Base-by-base conservation (phyloP, 768 basidiomycete genomes). In the Lyophyllum shimeji region DNA sequence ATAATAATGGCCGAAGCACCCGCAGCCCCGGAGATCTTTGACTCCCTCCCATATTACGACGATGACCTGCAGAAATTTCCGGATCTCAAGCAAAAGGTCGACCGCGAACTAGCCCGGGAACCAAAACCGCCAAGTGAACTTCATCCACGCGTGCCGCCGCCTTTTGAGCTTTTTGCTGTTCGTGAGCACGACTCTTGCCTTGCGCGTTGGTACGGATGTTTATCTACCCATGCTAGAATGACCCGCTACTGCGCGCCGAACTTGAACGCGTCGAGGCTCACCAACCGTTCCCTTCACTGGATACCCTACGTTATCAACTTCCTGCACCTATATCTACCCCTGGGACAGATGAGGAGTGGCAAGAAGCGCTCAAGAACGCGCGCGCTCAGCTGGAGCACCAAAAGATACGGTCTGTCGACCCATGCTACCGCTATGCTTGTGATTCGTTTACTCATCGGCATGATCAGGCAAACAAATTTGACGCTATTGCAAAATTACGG, bases 21-120 rank as follows among this genome's bases (percentile, higher is more conserved):
- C 29, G 24, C 50, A 59, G 60, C 48, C 33, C 60, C 60, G 13
- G 76, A 76, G 55, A 76, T 88, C 34, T 83, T 93, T 62, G 94
- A 97, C 71, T 90, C 93, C 23, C 78, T 97, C 60, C 95, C 95
- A 17, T 98, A 97, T 74, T 94, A 92, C 66, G 95, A 98, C 75
- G 91, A 94, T 68, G 93, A 97, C 68, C 79, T 95, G 50, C 89
- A 93, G 57, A 82, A 82, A 53, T 83, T 81, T 57, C 90, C 92
- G 0, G 64, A 79, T 37, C 75, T 94, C 37, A 85, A 81, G 67
- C 82, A 85, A 66, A 87, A 86, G 67, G 92, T 93, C 15, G 88
- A 90, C 53, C 76, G 76, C 60, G 92, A 93, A 67, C 71, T 94
- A 39, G 85, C 85, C 24, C 80, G 82, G n/a, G 86, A 92, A 67